Conservation (phyloP, 139 green algal species). For the Coelastrella sp. region DNA sequence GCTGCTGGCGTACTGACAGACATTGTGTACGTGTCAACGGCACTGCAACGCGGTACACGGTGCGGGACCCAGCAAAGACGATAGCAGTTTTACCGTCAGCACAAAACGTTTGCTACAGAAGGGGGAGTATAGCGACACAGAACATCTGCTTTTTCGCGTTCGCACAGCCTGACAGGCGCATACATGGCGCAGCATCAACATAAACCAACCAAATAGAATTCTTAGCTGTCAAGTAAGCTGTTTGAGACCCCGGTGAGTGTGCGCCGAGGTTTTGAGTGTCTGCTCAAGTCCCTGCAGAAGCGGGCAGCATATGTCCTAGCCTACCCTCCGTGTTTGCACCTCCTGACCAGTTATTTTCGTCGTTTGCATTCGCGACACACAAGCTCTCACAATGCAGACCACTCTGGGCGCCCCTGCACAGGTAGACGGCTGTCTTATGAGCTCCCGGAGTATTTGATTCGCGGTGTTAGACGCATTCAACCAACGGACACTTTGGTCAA, state of each 20-base stretch:
- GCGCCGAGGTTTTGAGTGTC: not conserved
- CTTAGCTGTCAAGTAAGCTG: no score
- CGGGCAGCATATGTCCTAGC: not conserved
- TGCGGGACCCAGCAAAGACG: no score
- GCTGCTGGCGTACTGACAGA: not conserved
- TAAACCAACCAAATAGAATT: no score
- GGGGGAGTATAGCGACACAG: no score
- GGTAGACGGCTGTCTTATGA: slow-evolving; percentile 4
- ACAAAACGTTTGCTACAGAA: no score
- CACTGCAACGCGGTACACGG: not conserved
- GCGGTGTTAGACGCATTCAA: not conserved
- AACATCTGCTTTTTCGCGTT: no score
- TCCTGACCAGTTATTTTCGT: not conserved
- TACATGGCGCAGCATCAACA: no score
- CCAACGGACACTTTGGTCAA: not conserved
- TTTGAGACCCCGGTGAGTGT: no score
- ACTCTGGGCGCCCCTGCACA: slow-evolving; percentile 29
- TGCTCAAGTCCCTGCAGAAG: not conserved
- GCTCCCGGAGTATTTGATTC: not conserved
- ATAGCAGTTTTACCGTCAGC: no score
- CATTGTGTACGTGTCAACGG: not conserved
- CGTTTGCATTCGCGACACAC: not conserved
- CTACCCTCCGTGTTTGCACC: not conserved
- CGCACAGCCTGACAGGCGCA: no score
- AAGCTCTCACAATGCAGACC: slow-evolving; percentile 36